phyloP scores from a whole-genome alignment of 2,329 filamentous ascomycete species.

The Calonectria multiphialidica region DNA sequence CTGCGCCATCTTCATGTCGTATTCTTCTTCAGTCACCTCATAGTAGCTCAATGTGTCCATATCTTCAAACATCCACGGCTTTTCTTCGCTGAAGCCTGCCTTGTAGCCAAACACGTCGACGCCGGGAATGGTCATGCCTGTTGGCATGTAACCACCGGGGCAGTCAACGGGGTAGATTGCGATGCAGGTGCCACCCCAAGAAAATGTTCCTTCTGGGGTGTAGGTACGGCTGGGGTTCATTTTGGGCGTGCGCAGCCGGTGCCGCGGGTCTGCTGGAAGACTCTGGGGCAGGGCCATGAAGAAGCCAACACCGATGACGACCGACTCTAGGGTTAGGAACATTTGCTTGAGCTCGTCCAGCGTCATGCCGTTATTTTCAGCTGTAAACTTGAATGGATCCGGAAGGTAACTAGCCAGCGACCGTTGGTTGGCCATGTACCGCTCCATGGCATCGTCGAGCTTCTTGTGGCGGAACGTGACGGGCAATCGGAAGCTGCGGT shows the following conservation, averaged over 20 bases:
- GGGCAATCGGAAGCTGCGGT: conserved; percentile 44
- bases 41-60: conserved; percentile 51
- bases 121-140: conserved; percentile 46
- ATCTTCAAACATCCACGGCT: conserved; percentile 52
- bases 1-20: conserved; percentile 41
- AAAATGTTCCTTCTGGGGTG: conserved; percentile 52
- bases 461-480: conserved; percentile 47
- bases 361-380: conserved; percentile 51
- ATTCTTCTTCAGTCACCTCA: conserved; percentile 49
- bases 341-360: conserved; percentile 46
- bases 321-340: conserved; percentile 44
- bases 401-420: conserved; percentile 71
- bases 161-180: conserved; percentile 52
- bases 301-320: conserved; percentile 49
- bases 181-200: conserved; percentile 50
- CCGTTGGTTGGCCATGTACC: conserved; percentile 71
- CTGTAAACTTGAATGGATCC: conserved; percentile 66
- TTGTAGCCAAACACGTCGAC: conserved; percentile 50
- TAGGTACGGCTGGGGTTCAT: conserved; percentile 50
- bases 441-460: conserved; percentile 52
- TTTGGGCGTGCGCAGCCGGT: conserved; percentile 47
- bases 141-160: conserved; percentile 55
- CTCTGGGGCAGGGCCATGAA: conserved; percentile 53
- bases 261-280: conserved; percentile 46
- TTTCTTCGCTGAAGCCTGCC: conserved; percentile 42